Percentiles rank a stretch among this genome's conserved stretches.
Conservation (phyloP, 192 early-diverging fungal genomes). For the Coemansia sp. region DNA sequence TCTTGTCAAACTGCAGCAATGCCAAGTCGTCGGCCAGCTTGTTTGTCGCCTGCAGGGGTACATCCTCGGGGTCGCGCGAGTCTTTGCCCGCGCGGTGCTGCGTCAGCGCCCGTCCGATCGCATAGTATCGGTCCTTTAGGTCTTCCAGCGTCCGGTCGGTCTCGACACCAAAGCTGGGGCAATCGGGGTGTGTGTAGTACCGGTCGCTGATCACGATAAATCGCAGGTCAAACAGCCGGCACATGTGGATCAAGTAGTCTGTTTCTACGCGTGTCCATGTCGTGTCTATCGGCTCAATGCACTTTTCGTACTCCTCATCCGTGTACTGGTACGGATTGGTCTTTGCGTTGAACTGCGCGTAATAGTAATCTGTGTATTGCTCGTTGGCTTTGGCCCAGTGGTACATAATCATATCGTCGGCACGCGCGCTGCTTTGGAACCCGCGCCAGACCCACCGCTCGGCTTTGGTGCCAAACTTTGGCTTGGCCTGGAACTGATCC, state of each 20-base stretch:
- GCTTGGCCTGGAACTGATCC: constrained; percentile 64
- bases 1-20: constrained; percentile 56
- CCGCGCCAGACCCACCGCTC: constrained; percentile 67
- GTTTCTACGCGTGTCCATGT: constrained; percentile 87
- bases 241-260: constrained; percentile 75
- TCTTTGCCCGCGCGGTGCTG: constrained; percentile 55
- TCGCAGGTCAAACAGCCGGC: constrained; percentile 72
- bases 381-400: constrained; percentile 82
- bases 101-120: constrained; percentile 65
- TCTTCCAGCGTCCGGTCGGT: constrained; percentile 60
- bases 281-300: constrained; percentile 62
- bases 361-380: constrained; percentile 67
- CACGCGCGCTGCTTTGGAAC: constrained; percentile 77
- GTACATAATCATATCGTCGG: constrained; percentile 67
- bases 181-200: constrained; percentile 57
- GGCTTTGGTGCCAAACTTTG: constrained; percentile 65
- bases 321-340: constrained; percentile 72
- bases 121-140: constrained; percentile 84
- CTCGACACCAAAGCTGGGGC: constrained; percentile 14
- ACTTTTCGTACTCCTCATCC: constrained; percentile 80
- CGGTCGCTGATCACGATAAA: constrained; percentile 86
- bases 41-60: constrained; percentile 49
- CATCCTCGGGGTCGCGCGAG: constrained; percentile 39
- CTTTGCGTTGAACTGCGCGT: constrained; percentile 74
- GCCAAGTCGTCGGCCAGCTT: constrained; percentile 53